Conservation (phyloP, 2,329 filamentous ascomycete species). For the Venturia asperata region DNA sequence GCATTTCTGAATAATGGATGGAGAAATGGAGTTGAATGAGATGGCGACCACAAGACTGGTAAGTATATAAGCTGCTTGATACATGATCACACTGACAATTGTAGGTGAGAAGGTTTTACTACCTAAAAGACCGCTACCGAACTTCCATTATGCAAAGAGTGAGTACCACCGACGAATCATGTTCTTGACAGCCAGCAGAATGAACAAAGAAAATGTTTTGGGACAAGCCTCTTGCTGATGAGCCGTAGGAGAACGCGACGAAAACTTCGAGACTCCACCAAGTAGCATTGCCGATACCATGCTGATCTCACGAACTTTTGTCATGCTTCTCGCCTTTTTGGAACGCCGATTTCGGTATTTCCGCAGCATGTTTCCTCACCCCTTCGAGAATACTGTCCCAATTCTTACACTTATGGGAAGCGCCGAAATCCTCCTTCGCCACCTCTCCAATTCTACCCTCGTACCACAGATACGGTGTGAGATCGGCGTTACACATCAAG, state of each 20-base stretch:
- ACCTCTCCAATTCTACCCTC: slow-evolving; percentile 16
- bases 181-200: neutral
- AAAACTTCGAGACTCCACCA: neutral
- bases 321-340: neutral
- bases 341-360: neutral
- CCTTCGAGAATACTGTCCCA: slow-evolving; percentile 14
- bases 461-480: slow-evolving; percentile 16
- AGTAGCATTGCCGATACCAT: neutral
- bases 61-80: neutral
- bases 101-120: too few species aligned
- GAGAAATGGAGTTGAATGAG: neutral
- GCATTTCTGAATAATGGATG: neutral
- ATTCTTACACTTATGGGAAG: slow-evolving; percentile 19
- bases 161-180: neutral
- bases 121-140: too few species aligned
- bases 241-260: neutral
- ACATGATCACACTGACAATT: neutral
- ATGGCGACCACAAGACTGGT: neutral
- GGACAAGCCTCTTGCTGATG: neutral
- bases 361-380: neutral
- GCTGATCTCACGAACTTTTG: neutral
- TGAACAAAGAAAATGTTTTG: neutral
- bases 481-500: slow-evolving; percentile 20
- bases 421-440: slow-evolving; percentile 17
- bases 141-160: neutral